Base-by-base conservation (phyloP, 768 basidiomycete species). In the Holtermanniella nyarrowii region DNA sequence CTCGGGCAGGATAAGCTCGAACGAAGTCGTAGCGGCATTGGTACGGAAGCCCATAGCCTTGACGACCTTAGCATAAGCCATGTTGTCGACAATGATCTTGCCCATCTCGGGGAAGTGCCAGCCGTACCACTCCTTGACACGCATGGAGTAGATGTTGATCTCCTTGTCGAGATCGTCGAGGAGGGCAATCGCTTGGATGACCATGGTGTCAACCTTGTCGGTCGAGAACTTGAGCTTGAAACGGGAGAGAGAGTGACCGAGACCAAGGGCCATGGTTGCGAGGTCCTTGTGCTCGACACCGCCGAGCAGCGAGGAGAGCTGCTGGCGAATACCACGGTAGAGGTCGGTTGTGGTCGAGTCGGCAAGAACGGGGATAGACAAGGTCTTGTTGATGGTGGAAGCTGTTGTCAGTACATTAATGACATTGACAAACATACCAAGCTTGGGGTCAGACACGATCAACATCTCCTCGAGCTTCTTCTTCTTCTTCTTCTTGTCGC, bases 41-140 rank as follows among this genome's bases (percentile, higher is more conserved):
- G 91, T 91, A 61, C 95, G 87, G 80, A 96, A 90, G 53, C 90
- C 95, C 91, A 99, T 93, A 26, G 78, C 73, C 50, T 84, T 85
- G 62, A 99, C 82, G 52, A 85, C 84, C 75, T 89, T 95, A 54
- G 95, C 91, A 71, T 97, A 97, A 18, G 93, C 91, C 53, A 91
- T 75, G 74, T 95, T 99, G 77, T 99, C 95, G 54, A 83, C 81
- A 59, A 99, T 86, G 70, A 99, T 97, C 76, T 96, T 97, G 53
- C 84, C 86, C 85, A 99, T 87, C 74, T 99, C 95, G 3, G 95
- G 95, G 79, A 99, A 99, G 76, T 99, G 95, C 95, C 95, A 99
- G 31, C 95, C 95, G 64, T 99, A 99, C 95, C 95, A 99, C 80
- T 99, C 95, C 93, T 99, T 99, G 43, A 93, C 88, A 65, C 95